Evolutionary conservation across 352 stramenopile genomes (phyloP), one percentile per base, ranked within the genome.

Genomic region (Phytophthora fragariaefolia): DNA sequence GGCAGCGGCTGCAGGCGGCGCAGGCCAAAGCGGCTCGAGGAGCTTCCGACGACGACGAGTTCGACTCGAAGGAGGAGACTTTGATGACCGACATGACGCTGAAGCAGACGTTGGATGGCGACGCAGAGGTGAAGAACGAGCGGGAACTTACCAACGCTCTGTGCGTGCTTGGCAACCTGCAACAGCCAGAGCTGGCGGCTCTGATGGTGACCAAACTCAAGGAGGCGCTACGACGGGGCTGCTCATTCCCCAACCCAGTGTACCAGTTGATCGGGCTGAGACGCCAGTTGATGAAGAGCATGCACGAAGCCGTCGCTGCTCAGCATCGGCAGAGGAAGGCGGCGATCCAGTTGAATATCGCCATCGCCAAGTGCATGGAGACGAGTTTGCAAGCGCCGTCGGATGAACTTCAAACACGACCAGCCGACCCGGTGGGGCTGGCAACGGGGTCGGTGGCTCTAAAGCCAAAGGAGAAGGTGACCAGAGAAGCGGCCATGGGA

Each of bases 191-290:
- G 45, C 49, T 85, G 10, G 65, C 73, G 0, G 69, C 69, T 24
- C 43, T 90, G 9, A 78, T 92, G 63, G 62, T 79, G 3, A 66
- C 66, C 13, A 76, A 85, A n/a, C 64, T 95, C 1, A 75, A 84
- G 6, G 68, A 83, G 6, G 58, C 74, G 13, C 66, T 95, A 20
- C 48, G 64, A 18, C 64, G 62, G 2, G 26, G 69, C 1, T 90
- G 80, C 26, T 50, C 58, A 18, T 83, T 91, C 26, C 62, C 76
- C 0, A 83, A 94, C 63, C 74, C 86, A 38, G 67, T 90, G 10
- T 85, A 83, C 22, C 75, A 84, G 7, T 58, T 91, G 6, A 72
- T 92, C 4, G 69, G 71, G 22, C 64, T 93, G 24, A 69, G 80
- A 1, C 67, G 74, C 0, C 73, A 87, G 27, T 84, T 95, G 47